These are phyloP conservation scores for Clarkia xantiana DNA, from an alignment of 345 rosid genomes.

Conservation along the genomic window DNA sequence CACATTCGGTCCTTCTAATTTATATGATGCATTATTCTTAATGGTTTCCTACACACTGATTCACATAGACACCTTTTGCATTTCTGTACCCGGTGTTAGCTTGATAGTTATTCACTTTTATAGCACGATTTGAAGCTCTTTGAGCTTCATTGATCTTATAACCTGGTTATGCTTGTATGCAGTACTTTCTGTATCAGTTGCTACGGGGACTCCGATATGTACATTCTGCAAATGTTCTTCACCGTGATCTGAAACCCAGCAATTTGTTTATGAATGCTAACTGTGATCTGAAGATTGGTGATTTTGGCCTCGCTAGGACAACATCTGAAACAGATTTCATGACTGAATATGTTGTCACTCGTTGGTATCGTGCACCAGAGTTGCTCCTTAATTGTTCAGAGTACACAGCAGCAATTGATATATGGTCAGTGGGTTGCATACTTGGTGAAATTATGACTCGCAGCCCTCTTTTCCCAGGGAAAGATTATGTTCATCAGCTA, in stretches of 20 bases:
- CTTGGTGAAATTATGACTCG: conserved; percentile 86
- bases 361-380: conserved; percentile 98
- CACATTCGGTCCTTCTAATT: too few species aligned
- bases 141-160: conserved; percentile 5
- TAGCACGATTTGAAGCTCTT: not conserved
- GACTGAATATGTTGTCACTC: conserved; percentile 97
- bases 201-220: conserved; percentile 90
- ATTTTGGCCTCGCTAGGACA: conserved; percentile 95
- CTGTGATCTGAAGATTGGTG: conserved; percentile 93
- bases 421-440: conserved; percentile 99
- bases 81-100: not conserved
- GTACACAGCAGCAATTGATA: conserved; percentile 94
- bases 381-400: conserved; percentile 96
- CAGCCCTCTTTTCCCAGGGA: conserved; percentile 87
- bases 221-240: conserved; percentile 84
- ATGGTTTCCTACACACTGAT: too few species aligned
- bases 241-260: conserved; percentile 94
- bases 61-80: not conserved
- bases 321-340: conserved; percentile 98
- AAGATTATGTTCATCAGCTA: conserved; percentile 92
- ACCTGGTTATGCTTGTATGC: conserved; percentile 20
- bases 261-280: conserved; percentile 79
- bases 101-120: not conserved
- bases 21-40: too few species aligned
- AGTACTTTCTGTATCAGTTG: conserved; percentile 91